Conservation (phyloP, 2,329 filamentous ascomycete genomes). For the Massarina eburnea region DNA sequence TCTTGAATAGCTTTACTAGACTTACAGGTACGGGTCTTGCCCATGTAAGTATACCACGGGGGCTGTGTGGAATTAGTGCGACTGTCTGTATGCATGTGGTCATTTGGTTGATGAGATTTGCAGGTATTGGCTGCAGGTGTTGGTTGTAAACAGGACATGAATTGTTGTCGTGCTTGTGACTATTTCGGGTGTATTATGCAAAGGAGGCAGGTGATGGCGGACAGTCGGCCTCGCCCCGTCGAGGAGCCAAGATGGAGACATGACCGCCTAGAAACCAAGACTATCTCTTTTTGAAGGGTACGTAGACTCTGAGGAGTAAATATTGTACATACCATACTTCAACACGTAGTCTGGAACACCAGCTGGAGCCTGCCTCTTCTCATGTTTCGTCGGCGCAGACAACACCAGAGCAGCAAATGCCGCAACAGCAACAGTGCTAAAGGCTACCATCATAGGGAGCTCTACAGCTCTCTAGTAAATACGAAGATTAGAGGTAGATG, state of each 20-base stretch:
- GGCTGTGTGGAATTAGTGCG: constrained; percentile 29
- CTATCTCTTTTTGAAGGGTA: not conserved
- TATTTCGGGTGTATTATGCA: not conserved
- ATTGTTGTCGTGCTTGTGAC: not conserved
- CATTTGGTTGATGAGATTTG: no score
- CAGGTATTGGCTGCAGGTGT: no score
- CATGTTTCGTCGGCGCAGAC: constrained; percentile 17
- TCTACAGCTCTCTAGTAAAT: not conserved
- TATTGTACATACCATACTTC: constrained; percentile 37
- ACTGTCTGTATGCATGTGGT: not conserved
- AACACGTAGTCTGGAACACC: constrained; percentile 42
- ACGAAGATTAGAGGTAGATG: not conserved
- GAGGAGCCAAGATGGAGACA: not conserved
- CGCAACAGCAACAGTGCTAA: constrained; percentile 7
- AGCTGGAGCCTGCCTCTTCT: constrained; percentile 22
- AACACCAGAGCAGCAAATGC: constrained; percentile 12
- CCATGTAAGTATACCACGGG: constrained; percentile 50
- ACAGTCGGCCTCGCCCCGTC: not conserved
- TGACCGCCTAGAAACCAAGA: constrained; percentile 1
- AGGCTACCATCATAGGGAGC: constrained; percentile 1
- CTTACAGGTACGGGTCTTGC: constrained; percentile 44
- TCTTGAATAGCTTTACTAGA: no score
- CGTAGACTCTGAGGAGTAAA: not conserved
- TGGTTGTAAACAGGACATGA: not conserved
- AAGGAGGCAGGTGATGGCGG: constrained; percentile 2